Base-by-base conservation (phyloP, 495 filamentous ascomycete genomes). In the Articulospora tetracladia region DNA sequence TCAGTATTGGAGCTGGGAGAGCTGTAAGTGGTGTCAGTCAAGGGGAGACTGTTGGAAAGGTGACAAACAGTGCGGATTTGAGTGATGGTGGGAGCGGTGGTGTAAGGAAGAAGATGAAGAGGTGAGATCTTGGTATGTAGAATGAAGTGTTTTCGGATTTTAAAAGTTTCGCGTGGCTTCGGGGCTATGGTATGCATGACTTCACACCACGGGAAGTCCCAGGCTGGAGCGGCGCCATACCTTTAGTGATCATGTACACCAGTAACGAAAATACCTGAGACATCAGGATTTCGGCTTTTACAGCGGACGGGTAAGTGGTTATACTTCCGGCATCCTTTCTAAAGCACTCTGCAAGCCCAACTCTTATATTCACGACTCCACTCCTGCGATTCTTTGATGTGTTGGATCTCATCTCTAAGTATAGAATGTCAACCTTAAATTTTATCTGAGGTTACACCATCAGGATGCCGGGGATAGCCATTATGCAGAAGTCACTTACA, bases 21-120 rank as follows among this genome's bases (percentile, higher is more conserved):
- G 60, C 66, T 8, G 63, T 68, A 1, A 64, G 60, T 47, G 63
- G 57, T 39, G 60, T 66, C 25, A 51, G 51, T 20, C 55, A 41
- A 30, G 55, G 53, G 2, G 47, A 66, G 46, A 63, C 55, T 7
- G 28, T 60, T 12, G 66, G 60, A 7, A 60, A 53, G 54, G 55
- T 65, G 23, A 64, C 49, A 13, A 59, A 19, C 7, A 58, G 55
- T 13, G 55, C 51, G 19, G 59, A 66, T 65, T 44, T 44, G 17
- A 44, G 39, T 44, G 39, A 44, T 19, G 17, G 39, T 19, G 39
- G 39, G 39, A 44, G 17, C 3, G 39, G 7, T 3, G n/a, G 39
- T 44, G 39, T n/a, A n/a, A 44, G 39, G n/a, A 44, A 44, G 39
- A 44, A 44, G 39, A 11, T 44, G 39, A 44, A 44, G 15, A 44